These are phyloP conservation scores for Thermothelomyces thermophilus DNA, from an alignment of 2,329 filamentous ascomycete genomes.

Conservation along the genomic window DNA sequence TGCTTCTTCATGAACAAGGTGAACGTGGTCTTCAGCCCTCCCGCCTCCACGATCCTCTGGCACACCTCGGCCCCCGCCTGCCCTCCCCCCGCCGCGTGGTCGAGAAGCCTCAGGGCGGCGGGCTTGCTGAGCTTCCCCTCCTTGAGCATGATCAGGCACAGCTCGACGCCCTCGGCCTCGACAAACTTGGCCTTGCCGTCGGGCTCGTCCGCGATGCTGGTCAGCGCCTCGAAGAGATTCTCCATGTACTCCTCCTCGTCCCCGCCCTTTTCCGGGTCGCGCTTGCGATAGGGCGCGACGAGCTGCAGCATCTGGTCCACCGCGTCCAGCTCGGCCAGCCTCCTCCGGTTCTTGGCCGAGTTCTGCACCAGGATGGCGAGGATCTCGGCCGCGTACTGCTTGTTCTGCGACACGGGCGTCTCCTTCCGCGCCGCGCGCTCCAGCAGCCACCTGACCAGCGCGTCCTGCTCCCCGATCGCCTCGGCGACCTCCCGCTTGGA, in stretches of 20 bases:
- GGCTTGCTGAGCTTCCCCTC: conserved; percentile 79
- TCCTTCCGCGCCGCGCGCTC: conserved; percentile 65
- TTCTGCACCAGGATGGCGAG: conserved; percentile 82
- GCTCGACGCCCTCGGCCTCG: conserved; percentile 84
- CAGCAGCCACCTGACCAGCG: conserved; percentile 70
- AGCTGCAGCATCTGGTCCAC: conserved; percentile 77
- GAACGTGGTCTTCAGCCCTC: conserved; percentile 78
- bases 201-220: conserved; percentile 69
- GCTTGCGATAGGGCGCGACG: conserved; percentile 74
- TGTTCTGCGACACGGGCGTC: conserved; percentile 71
- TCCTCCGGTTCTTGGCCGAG: conserved; percentile 57
- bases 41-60: conserved; percentile 69
- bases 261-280: conserved; percentile 76
- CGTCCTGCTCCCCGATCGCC: conserved; percentile 61
- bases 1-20: conserved; percentile 79
- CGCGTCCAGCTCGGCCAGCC: conserved; percentile 60
- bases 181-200: conserved; percentile 74
- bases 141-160: conserved; percentile 84
- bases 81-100: conserved; percentile 68
- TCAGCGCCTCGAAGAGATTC: conserved; percentile 83
- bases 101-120: conserved; percentile 71
- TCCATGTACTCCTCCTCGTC: conserved; percentile 94
- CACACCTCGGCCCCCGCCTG: conserved; percentile 54
- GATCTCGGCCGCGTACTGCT: conserved; percentile 89
- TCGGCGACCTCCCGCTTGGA: conserved; percentile 64